Conservation (phyloP, 352 stramenopile species). For the Peronospora destructor region DNA sequence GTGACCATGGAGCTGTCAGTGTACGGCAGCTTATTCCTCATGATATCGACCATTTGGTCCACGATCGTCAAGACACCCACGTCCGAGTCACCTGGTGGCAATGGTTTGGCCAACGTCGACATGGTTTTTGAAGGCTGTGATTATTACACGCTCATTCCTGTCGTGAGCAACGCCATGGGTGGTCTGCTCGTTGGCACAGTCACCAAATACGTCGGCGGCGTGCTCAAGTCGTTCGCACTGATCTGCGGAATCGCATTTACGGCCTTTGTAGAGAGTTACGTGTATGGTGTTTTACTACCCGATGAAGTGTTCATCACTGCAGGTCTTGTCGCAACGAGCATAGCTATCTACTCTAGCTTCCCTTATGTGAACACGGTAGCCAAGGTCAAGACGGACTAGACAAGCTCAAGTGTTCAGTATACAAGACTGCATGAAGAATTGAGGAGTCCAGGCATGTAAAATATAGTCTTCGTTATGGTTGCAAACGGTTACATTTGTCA, state of each 20-base stretch:
- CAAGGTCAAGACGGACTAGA: conserved; percentile 35
- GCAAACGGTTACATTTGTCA: too few relatives aligned
- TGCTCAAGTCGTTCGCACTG: conserved; percentile 86
- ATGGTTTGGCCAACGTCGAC: conserved; percentile 19
- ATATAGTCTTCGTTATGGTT: too few relatives aligned
- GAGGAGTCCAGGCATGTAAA: too few relatives aligned
- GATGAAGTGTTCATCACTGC: conserved; percentile 63
- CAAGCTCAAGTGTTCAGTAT: too few relatives aligned
- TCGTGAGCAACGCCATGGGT: conserved; percentile 72
- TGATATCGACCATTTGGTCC: conserved; percentile 41
- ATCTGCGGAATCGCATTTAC: conserved; percentile 86
- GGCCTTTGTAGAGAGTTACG: conserved; percentile 63
- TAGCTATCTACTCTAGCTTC: conserved; percentile 70
- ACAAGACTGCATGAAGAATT: too few relatives aligned
- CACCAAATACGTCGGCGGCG: conserved; percentile 86
- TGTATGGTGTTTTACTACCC: conserved; percentile 59
- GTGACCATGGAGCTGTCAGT: conserved; percentile 78
- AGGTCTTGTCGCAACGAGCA: conserved; percentile 53
- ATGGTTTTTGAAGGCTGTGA: conserved; percentile 69
- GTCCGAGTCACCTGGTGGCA: conserved; percentile 26
- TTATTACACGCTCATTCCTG: conserved; percentile 64
- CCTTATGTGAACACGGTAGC: conserved; percentile 43
- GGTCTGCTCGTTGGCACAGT: conserved; percentile 83
- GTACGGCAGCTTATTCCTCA: conserved; percentile 68
- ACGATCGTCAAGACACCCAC: conserved; percentile 32